Percentiles rank a stretch among this genome's conserved stretches.
Conservation (phyloP, 495 filamentous ascomycete species). For the Venustampulla echinocandica region DNA sequence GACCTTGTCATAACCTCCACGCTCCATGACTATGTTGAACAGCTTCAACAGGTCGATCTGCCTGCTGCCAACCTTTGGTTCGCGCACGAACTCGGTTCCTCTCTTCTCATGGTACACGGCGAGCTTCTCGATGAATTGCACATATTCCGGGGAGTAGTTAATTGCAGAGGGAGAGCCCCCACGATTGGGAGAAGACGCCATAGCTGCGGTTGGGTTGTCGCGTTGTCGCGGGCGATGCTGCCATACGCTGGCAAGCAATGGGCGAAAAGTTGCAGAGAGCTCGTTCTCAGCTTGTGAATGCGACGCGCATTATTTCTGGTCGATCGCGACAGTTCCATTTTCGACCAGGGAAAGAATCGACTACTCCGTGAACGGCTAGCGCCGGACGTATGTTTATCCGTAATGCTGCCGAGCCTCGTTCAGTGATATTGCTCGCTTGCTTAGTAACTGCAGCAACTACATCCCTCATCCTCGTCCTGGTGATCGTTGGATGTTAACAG, state of each 20-base stretch:
- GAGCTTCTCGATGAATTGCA: conserved; percentile 60
- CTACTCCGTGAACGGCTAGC: not conserved
- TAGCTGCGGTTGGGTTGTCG: conserved; percentile 3
- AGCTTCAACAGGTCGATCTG: conserved; percentile 63
- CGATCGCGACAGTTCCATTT: not conserved
- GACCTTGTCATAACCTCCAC: conserved; percentile 74
- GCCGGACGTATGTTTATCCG: not conserved
- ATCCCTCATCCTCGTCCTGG: not conserved
- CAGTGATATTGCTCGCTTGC: too few species aligned
- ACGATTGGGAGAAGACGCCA: conserved; percentile 15
- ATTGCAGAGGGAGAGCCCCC: conserved; percentile 6
- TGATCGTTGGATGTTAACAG: too few species aligned
- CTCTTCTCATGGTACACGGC: conserved; percentile 58
- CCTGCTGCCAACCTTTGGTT: conserved; percentile 63
- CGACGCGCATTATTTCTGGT: not conserved
- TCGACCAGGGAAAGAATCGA: not conserved
- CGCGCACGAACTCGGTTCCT: conserved; percentile 61
- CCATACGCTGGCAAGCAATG: conserved; percentile 12
- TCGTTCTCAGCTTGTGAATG: too few species aligned
- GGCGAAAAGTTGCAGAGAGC: not conserved
- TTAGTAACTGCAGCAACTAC: not conserved
- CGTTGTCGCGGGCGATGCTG: too few species aligned
- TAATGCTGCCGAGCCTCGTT: too few species aligned
- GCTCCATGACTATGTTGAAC: conserved; percentile 57
- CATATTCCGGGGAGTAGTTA: conserved; percentile 40